These are phyloP conservation scores for Hemisphaericaspora xylofermentans DNA, from an alignment of 1,139 yeast species.

Conservation along the genomic window DNA sequence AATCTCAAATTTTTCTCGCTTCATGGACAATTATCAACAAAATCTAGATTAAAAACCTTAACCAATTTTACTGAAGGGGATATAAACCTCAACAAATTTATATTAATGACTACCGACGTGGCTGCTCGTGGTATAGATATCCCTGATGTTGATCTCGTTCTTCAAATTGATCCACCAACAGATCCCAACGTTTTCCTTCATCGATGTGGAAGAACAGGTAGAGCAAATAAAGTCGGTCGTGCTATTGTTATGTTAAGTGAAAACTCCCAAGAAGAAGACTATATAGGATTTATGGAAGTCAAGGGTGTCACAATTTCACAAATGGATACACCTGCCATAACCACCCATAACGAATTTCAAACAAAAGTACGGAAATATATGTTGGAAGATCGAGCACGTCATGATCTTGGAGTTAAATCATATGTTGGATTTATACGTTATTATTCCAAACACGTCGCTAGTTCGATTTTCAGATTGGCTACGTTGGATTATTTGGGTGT, in stretches of 20 bases:
- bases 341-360: slow-evolving; percentile 26
- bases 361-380: slow-evolving; percentile 54
- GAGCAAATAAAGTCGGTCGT: slow-evolving; percentile 81
- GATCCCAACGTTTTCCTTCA: slow-evolving; percentile 86
- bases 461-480: slow-evolving; percentile 79
- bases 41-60: slow-evolving; percentile 71
- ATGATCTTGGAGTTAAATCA: slow-evolving; percentile 75
- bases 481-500: slow-evolving; percentile 69
- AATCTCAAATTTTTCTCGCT: slow-evolving; percentile 56
- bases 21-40: slow-evolving; percentile 82
- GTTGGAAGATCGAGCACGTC: slow-evolving; percentile 70
- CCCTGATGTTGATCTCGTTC: slow-evolving; percentile 85
- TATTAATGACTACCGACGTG: slow-evolving; percentile 78
- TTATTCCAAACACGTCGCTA: slow-evolving; percentile 87
- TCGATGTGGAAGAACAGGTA: slow-evolving; percentile 89
- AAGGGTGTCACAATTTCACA: slow-evolving; percentile 58
- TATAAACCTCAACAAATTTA: slow-evolving; percentile 44
- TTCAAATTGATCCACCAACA: slow-evolving; percentile 89
- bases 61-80: slow-evolving; percentile 54
- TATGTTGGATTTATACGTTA: slow-evolving; percentile 83
- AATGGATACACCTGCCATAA: slow-evolving; percentile 28
- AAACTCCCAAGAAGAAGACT: slow-evolving; percentile 75
- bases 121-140: slow-evolving; percentile 95
- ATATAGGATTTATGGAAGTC: slow-evolving; percentile 75
- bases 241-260: slow-evolving; percentile 71